phyloP scores from a whole-genome alignment of 192 early-diverging fungal genomes.

The Podila clonocystis region DNA sequence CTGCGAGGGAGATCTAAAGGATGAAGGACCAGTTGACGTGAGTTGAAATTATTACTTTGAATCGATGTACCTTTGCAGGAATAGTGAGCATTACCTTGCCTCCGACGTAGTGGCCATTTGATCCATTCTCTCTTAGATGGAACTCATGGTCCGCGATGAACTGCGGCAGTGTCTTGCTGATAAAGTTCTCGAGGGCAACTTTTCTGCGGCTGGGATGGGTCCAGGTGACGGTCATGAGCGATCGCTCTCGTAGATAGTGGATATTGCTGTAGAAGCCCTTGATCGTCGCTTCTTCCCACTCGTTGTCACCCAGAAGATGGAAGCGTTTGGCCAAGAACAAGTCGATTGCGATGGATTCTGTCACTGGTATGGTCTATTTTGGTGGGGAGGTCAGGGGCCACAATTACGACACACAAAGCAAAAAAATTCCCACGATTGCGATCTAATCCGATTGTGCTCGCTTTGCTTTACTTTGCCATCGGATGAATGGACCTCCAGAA shows the following conservation, averaged over 20 bases:
- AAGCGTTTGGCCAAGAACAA: constrained; percentile 29
- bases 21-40: neutral
- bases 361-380: neutral
- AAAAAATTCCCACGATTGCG: neutral
- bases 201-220: neutral
- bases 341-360: constrained; percentile 17
- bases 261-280: constrained; percentile 19
- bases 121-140: constrained; percentile 28
- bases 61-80: neutral
- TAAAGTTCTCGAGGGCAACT: neutral
- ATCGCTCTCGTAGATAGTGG: neutral
- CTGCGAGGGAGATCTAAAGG: constrained; percentile 25
- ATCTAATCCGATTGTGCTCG: too few species aligned
- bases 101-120: constrained; percentile 36
- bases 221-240: constrained; percentile 19
- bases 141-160: constrained; percentile 26
- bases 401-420: too few species aligned
- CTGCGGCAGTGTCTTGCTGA: neutral
- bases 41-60: too few species aligned
- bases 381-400: too few species aligned
- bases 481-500: too few species aligned
- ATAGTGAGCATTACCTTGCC: constrained; percentile 1
- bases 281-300: constrained; percentile 23
- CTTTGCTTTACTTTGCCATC: too few species aligned
- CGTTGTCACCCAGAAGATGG: constrained; percentile 29